These are phyloP conservation scores for Dictyostelium citrinum DNA, from an alignment of 78 protist genomes.

Conservation along the genomic window DNA sequence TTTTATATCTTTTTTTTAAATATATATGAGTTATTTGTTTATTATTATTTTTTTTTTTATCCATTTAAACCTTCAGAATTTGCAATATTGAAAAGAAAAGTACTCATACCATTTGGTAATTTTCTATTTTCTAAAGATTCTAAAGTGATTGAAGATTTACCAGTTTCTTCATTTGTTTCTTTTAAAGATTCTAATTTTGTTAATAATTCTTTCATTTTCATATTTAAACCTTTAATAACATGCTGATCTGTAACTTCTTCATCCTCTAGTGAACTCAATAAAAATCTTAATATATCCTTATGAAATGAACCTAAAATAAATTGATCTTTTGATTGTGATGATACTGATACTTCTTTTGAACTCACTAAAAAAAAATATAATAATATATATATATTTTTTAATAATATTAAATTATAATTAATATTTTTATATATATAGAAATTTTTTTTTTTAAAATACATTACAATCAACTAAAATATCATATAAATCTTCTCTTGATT, in stretches of 20 bases:
- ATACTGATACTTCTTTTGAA: slow-evolving; percentile 56
- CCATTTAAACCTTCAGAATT: slow-evolving; percentile 60
- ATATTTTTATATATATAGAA: too few species aligned
- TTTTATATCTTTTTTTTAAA: not conserved
- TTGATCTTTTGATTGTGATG: slow-evolving; percentile 75
- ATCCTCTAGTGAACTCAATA: slow-evolving; percentile 6
- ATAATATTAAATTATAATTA: not conserved
- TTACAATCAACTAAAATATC: slow-evolving; percentile 83
- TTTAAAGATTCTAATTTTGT: slow-evolving; percentile 52
- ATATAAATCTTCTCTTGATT: slow-evolving; percentile 76
- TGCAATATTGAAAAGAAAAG: slow-evolving; percentile 41
- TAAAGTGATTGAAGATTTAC: slow-evolving; percentile 16
- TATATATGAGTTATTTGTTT: too few species aligned
- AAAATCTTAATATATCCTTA: slow-evolving; percentile 43
- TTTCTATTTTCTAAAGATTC: slow-evolving; percentile 45
- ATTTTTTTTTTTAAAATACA: not conserved
- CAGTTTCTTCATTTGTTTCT: slow-evolving; percentile 37
- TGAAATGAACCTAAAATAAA: slow-evolving; percentile 62
- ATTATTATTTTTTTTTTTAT: not conserved
- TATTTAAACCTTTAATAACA: slow-evolving; percentile 13
- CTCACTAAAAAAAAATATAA: slow-evolving; percentile 3
- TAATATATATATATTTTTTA: not conserved
- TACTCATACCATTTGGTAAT: slow-evolving; percentile 59
- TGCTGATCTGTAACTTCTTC: slow-evolving; percentile 53
- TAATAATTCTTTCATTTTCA: slow-evolving; percentile 45